Evolutionary conservation across 2,329 filamentous ascomycete species (phyloP).

Genomic region (Trichoderma sp.): DNA sequence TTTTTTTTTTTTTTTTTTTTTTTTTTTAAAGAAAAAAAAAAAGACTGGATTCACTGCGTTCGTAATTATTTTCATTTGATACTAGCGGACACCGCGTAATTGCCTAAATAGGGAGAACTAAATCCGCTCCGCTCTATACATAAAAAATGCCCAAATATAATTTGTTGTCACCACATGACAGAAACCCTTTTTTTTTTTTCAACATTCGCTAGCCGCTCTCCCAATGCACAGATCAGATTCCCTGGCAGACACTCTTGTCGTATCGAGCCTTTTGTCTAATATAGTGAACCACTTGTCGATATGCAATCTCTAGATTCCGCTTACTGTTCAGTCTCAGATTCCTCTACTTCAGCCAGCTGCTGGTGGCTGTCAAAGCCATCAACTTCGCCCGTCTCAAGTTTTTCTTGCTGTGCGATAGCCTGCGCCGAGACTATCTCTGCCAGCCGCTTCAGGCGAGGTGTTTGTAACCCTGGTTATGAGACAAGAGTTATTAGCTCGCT

Average conservation of each 20-base stretch:
- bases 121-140: conserved; percentile 25
- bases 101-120: conserved; percentile 30
- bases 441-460: conserved; percentile 87
- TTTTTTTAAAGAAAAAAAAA: too few relatives aligned
- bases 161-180: conserved; percentile 16
- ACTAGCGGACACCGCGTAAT: conserved; percentile 21
- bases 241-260: neutral
- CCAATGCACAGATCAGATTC: conserved; percentile 8
- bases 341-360: conserved; percentile 54
- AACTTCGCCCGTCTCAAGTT: conserved; percentile 60
- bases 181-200: conserved; percentile 2
- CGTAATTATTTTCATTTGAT: conserved; percentile 21
- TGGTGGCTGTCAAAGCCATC: conserved; percentile 53
- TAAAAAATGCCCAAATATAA: conserved; percentile 22
- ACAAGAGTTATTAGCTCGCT: conserved; percentile 33
- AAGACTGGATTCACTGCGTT: neutral
- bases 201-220: conserved; percentile 17
- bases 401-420: conserved; percentile 93
- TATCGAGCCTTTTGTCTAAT: conserved; percentile 3
- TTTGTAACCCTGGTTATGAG: conserved; percentile 80
- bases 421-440: conserved; percentile 98
- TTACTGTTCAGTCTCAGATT: conserved; percentile 38
- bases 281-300: conserved; percentile 27
- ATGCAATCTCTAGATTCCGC: neutral
- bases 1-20: neutral